Evolutionary conservation across 495 filamentous ascomycete genomes (phyloP).

Genomic region (Talaromyces ruber): DNA sequence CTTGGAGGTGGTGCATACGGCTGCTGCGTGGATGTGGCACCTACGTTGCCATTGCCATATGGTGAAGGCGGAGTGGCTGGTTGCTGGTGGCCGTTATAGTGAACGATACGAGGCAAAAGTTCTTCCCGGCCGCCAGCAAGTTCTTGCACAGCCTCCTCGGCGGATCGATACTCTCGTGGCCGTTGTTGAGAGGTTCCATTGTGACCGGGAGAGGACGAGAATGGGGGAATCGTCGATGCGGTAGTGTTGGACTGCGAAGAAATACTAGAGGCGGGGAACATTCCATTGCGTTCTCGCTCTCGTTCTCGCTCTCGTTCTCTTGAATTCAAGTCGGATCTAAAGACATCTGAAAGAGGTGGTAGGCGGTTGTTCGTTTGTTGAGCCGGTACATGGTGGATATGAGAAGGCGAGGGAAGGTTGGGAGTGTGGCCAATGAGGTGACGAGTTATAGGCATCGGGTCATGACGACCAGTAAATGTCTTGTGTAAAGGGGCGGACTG

Average conservation of each 20-base stretch:
- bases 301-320: constrained; percentile 29
- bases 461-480: constrained; percentile 85
- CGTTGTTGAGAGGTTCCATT: constrained; percentile 45
- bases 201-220: constrained; percentile 70
- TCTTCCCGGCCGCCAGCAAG: constrained; percentile 87
- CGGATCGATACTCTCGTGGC: constrained; percentile 83
- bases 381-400: constrained; percentile 87
- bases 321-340: constrained; percentile 64
- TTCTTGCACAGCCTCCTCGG: constrained; percentile 87
- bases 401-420: constrained; percentile 75
- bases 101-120: constrained; percentile 82
- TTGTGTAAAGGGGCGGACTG: constrained; percentile 95
- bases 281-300: constrained; percentile 25
- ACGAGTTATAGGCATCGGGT: constrained; percentile 71
- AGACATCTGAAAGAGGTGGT: constrained; percentile 91
- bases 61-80: constrained; percentile 92
- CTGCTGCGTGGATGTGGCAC: constrained; percentile 14
- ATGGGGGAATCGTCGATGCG: constrained; percentile 41
- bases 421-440: constrained; percentile 81
- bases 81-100: constrained; percentile 82
- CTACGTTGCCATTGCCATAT: constrained; percentile 21
- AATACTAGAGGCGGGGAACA: constrained; percentile 37
- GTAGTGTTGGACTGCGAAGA: constrained; percentile 59
- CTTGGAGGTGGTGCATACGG: constrained; percentile 16
- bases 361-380: constrained; percentile 86